Conservation (phyloP, 2,329 filamentous ascomycete genomes). For the Epicoccum nigrum region DNA sequence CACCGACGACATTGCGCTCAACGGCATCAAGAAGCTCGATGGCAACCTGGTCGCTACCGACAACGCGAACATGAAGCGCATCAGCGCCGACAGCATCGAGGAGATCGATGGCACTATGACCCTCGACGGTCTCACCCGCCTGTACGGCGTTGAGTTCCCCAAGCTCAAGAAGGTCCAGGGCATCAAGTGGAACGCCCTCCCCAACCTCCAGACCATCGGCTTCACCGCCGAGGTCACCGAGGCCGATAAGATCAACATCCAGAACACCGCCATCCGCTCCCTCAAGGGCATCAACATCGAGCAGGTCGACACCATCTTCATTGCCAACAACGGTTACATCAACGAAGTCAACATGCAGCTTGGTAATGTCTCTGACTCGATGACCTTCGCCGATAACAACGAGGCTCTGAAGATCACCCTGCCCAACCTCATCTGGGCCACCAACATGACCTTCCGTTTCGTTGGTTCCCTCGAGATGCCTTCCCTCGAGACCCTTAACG, state of each 20-base stretch:
- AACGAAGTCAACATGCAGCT: conserved; percentile 77
- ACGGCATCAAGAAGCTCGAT: conserved; percentile 65
- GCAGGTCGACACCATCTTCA: conserved; percentile 73
- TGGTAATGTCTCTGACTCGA: conserved; percentile 71
- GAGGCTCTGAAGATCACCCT: conserved; percentile 73
- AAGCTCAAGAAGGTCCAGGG: conserved; percentile 67
- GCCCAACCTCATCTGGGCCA: conserved; percentile 77
- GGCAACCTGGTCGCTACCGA: conserved; percentile 60
- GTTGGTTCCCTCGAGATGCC: conserved; percentile 76
- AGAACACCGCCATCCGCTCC: conserved; percentile 81
- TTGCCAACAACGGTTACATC: conserved; percentile 85
- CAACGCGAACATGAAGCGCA: conserved; percentile 66
- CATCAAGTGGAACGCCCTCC: conserved; percentile 76
- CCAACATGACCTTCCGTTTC: conserved; percentile 83
- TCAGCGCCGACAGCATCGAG: conserved; percentile 67
- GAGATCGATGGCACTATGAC: conserved; percentile 73
- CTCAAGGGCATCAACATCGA: conserved; percentile 82
- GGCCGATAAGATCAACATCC: conserved; percentile 73
- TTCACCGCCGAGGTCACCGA: conserved; percentile 70
- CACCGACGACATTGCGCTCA: conserved; percentile 65
- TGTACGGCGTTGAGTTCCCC: conserved; percentile 72
- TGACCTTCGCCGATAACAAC: conserved; percentile 83
- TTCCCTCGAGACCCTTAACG: conserved; percentile 73
- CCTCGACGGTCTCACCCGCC: conserved; percentile 70
- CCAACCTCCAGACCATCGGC: conserved; percentile 63